Evolutionary conservation across 768 basidiomycete genomes (phyloP).

Genomic region (Mrakia gelida): DNA sequence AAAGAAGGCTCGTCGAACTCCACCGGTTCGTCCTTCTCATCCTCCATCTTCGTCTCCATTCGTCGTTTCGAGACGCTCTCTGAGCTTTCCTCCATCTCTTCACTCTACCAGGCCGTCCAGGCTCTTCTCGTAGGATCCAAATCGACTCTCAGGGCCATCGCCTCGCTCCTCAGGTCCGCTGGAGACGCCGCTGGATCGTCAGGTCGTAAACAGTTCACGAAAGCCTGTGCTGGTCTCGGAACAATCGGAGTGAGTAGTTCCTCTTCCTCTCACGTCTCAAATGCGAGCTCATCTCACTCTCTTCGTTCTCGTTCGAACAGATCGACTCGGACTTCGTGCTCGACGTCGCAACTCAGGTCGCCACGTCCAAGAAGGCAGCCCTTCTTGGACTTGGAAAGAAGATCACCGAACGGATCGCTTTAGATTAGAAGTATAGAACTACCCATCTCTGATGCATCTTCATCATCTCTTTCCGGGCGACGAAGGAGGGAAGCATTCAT

Average conservation of each 20-base stretch:
- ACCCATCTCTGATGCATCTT: background rate
- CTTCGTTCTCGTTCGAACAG: too few species aligned
- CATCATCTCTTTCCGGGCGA: background rate
- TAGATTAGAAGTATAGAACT: background rate
- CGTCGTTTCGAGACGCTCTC: too few species aligned
- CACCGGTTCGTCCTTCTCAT: background rate
- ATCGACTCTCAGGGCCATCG: background rate
- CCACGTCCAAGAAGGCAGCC: constrained; percentile 14
- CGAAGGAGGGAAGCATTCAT: background rate
- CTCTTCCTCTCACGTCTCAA: background rate
- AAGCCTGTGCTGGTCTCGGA: background rate
- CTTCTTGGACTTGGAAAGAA: constrained; percentile 7
- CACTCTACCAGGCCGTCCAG: background rate
- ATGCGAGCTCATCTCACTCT: background rate
- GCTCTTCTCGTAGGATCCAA: background rate
- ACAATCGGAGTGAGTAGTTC: background rate
- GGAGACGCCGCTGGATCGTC: background rate
- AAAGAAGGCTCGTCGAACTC: background rate
- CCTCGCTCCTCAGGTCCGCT: background rate
- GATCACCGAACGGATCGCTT: constrained; percentile 3
- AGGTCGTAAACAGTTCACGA: background rate
- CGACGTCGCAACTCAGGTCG: constrained; percentile 6
- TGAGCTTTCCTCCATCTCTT: background rate
- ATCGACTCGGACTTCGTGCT: background rate
- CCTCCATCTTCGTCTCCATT: too few species aligned